Evolutionary conservation across 2,329 filamentous ascomycete species (phyloP).

Genomic region (Cladophialophora exuberans): DNA sequence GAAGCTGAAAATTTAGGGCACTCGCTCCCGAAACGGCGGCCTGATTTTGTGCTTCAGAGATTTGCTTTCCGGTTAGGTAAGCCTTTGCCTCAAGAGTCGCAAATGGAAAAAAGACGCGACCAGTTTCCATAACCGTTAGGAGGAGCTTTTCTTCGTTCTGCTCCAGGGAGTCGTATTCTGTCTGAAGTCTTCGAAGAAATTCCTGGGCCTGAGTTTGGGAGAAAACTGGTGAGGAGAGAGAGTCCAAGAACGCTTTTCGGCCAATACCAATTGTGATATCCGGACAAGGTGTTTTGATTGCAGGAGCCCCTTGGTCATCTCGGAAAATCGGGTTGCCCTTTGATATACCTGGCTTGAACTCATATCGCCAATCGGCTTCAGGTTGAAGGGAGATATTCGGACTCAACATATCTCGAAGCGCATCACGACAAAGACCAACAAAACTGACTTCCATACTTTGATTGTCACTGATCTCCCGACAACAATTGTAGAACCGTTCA

Average conservation of each 20-base stretch:
- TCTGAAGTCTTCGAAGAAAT: constrained; percentile 13
- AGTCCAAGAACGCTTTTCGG: constrained; percentile 1
- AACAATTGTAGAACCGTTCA: constrained; percentile 8
- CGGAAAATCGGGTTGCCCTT: constrained; percentile 9
- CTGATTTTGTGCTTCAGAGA: constrained; percentile 29
- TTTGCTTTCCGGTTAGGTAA: constrained; percentile 26
- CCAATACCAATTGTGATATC: constrained; percentile 11
- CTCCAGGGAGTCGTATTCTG: constrained; percentile 2
- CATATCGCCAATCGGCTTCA: constrained; percentile 10
- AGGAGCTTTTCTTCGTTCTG: constrained; percentile 5
- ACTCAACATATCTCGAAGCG: constrained; percentile 3
- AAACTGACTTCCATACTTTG: constrained; percentile 4
- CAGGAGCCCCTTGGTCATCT: constrained; percentile 6
- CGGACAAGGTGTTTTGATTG: constrained; percentile 18
- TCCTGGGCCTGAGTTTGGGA: constrained; percentile 7
- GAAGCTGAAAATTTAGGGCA: constrained; percentile 20
- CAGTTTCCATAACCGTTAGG: constrained; percentile 17
- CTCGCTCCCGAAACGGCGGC: constrained; percentile 25
- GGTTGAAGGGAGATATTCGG: constrained; percentile 4
- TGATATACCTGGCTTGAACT: constrained; percentile 12
- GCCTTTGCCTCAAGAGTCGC: constrained; percentile 26
- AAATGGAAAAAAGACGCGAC: constrained; percentile 17
- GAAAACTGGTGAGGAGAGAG: constrained; percentile 6
- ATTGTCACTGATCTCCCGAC: constrained; percentile 2
- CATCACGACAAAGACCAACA: constrained; percentile 10